Percentiles rank a stretch among this genome's conserved stretches.
These are phyloP conservation scores for Citrullus colocynthis DNA, from an alignment of 306 rosid species.

Conservation along the genomic window DNA sequence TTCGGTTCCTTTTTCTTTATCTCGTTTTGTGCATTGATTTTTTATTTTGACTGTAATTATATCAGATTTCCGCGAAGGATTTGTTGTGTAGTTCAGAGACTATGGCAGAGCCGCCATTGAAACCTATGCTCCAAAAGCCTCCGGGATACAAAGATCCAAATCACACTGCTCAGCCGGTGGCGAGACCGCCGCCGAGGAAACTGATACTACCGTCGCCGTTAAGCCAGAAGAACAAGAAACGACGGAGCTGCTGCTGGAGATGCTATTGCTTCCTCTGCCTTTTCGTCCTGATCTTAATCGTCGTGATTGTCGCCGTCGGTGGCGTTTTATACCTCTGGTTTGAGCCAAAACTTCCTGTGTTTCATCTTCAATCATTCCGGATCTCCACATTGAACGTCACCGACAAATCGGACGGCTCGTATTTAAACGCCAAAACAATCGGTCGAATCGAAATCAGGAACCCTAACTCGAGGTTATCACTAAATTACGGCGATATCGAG, in stretches of 20 bases:
- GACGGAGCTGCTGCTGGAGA: slow-evolving; percentile 23
- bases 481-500: slow-evolving; percentile 20
- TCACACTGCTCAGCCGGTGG: not conserved
- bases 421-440: slow-evolving; percentile 32
- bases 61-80: not conserved
- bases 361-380: slow-evolving; percentile 44
- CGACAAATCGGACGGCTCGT: slow-evolving; percentile 20
- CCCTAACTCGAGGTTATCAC: slow-evolving; percentile 24
- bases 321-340: slow-evolving; percentile 42
- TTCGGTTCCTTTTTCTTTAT: not conserved
- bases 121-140: slow-evolving; percentile 53
- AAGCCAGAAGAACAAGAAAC: slow-evolving; percentile 10
- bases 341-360: slow-evolving; percentile 42
- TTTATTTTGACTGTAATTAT: not conserved
- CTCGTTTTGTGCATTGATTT: not conserved
- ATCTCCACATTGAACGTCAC: slow-evolving; percentile 31
- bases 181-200: slow-evolving; percentile 21
- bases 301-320: slow-evolving; percentile 18
- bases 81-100: not conserved
- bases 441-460: slow-evolving; percentile 43
- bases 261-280: slow-evolving; percentile 42
- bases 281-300: slow-evolving; percentile 22
- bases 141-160: slow-evolving; percentile 45
- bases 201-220: slow-evolving; percentile 28
- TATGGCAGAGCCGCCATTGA: slow-evolving; percentile 28